Evolutionary conservation across 148 eudicot species (phyloP).

Genomic region (Rhododendron ovatum): DNA sequence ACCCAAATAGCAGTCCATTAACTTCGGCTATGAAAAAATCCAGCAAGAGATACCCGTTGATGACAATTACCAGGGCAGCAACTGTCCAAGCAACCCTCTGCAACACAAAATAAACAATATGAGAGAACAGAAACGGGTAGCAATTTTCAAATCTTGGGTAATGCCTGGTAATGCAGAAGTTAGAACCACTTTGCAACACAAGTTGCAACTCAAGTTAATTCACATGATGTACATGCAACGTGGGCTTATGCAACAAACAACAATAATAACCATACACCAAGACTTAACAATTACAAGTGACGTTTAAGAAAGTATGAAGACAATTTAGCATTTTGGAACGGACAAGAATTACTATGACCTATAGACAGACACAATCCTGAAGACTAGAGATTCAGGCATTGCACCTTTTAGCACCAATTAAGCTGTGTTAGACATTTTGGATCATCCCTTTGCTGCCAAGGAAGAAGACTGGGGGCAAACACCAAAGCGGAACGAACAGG

Average conservation of each 20-base stretch:
- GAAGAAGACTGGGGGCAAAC: neutral
- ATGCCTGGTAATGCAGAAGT: neutral
- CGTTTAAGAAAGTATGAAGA: neutral
- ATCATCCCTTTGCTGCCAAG: neutral
- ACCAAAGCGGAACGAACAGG: neutral
- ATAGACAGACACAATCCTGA: neutral
- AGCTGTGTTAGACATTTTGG: neutral
- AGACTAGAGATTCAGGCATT: neutral
- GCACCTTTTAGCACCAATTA: neutral
- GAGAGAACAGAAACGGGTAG: neutral
- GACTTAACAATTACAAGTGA: neutral
- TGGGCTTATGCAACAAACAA: neutral
- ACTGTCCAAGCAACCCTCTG: conserved; percentile 59
- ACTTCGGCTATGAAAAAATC: conserved; percentile 56
- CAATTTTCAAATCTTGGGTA: neutral
- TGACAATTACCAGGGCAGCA: conserved; percentile 56
- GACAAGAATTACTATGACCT: neutral
- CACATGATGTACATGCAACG: neutral
- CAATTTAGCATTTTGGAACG: neutral
- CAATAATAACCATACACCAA: neutral
- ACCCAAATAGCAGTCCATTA: conserved; percentile 45
- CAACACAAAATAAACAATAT: neutral
- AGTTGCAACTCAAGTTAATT: conserved; percentile 1
- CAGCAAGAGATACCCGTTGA: conserved; percentile 55
- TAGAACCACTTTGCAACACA: neutral